Evolutionary conservation across 495 filamentous ascomycete species (phyloP).

Genomic region (Talaromyces borbonicus): DNA sequence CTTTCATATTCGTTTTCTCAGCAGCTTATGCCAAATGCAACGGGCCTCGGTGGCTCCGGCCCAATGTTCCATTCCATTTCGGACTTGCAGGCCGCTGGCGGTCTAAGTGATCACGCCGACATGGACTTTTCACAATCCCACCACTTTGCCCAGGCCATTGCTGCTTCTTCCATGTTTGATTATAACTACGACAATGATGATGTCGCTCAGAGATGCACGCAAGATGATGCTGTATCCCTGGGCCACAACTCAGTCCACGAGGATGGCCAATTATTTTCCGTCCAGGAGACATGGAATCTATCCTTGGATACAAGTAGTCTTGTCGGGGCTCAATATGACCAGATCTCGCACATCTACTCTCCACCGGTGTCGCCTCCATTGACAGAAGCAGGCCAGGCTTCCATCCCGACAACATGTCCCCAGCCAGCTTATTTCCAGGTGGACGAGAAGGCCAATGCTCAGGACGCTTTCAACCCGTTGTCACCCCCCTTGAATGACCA

Average conservation of each 20-base stretch:
- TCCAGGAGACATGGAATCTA: slow-evolving; percentile 33
- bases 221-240: slow-evolving; percentile 34
- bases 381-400: slow-evolving; percentile 36
- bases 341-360: slow-evolving; percentile 28
- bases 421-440: slow-evolving; percentile 32
- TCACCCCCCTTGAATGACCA: slow-evolving; percentile 33
- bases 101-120: slow-evolving; percentile 32
- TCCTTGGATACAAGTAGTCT: slow-evolving; percentile 27
- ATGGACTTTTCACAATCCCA: slow-evolving; percentile 28
- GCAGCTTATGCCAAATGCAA: slow-evolving; percentile 33
- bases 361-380: slow-evolving; percentile 36
- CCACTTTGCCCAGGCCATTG: slow-evolving; percentile 24
- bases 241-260: slow-evolving; percentile 34
- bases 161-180: slow-evolving; percentile 29
- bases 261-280: slow-evolving; percentile 28
- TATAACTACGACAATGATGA: slow-evolving; percentile 39
- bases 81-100: slow-evolving; percentile 32
- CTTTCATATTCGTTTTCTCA: slow-evolving; percentile 38
- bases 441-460: slow-evolving; percentile 33
- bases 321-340: slow-evolving; percentile 31
- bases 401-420: slow-evolving; percentile 36
- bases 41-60: slow-evolving; percentile 27
- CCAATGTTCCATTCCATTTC: slow-evolving; percentile 35
- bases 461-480: slow-evolving; percentile 34
- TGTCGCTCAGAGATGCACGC: slow-evolving; percentile 23